A percentile compares a stretch with the other conserved stretches of the same genome.
Evolutionary conservation across 768 basidiomycete species (phyloP).

Genomic region (Rhodosporidiobolus sp.): DNA sequence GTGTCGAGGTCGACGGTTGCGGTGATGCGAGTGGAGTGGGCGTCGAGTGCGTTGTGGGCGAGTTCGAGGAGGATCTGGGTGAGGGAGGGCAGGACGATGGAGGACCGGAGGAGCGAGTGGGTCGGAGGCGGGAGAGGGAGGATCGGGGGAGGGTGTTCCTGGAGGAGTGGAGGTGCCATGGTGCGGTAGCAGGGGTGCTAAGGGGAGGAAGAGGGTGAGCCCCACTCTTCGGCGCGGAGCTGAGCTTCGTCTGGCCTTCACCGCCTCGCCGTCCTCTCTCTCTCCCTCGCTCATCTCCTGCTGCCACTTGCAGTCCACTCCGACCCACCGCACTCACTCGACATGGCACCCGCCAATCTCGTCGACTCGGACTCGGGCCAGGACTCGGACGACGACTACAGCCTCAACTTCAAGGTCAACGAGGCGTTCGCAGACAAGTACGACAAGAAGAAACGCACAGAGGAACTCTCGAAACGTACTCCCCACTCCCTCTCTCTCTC

Average conservation of each 20-base stretch:
- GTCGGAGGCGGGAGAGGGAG: constrained; percentile 59
- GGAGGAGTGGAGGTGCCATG: not conserved
- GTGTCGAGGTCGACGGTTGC: constrained; percentile 69
- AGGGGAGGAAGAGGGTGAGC: not conserved
- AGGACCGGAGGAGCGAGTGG: constrained; percentile 70
- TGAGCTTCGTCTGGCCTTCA: not conserved
- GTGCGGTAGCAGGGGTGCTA: not conserved
- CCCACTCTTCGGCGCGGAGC: too few relatives aligned
- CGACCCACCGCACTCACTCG: not conserved
- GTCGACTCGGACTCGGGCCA: constrained; percentile 15
- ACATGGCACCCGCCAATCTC: constrained; percentile 6
- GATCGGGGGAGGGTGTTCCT: constrained; percentile 28
- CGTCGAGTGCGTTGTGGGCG: constrained; percentile 85
- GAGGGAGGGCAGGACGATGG: constrained; percentile 77
- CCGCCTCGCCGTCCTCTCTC: not conserved
- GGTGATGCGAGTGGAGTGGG: constrained; percentile 65
- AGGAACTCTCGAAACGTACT: constrained; percentile 75
- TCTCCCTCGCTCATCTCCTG: not conserved
- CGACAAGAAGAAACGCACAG: constrained; percentile 74
- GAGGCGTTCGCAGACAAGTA: constrained; percentile 78
- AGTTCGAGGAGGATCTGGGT: constrained; percentile 78
- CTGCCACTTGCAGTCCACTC: not conserved
- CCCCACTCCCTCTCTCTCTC: constrained; percentile 30
- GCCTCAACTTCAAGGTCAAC: constrained; percentile 59
- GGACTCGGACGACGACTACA: constrained; percentile 4